Evolutionary conservation across 352 stramenopile species (phyloP), one percentile per base, ranked within the genome.

Genomic region (Phytophthora pistaciae): DNA sequence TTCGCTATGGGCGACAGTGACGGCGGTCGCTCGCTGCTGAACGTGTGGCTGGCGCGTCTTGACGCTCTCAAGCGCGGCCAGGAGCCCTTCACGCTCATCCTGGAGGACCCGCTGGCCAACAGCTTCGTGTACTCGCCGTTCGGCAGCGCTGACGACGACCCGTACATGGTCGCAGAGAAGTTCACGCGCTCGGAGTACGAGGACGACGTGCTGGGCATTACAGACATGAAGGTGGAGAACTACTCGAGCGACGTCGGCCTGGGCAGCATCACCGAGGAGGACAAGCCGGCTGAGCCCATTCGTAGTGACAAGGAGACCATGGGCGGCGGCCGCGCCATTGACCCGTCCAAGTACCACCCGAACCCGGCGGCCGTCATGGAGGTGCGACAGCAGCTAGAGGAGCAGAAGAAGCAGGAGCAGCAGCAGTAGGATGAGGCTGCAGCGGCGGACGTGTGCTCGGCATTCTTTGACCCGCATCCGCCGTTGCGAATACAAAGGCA

Each of bases 201-300:
- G 69, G 92, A 99, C 75, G 93, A 99, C 66, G 72, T 85, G 56
- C 78, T 99, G 46, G 97, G 96, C 38, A 83, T 99, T 52, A 84
- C 91, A 76, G 95, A 99, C 77, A 98, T 99, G 79, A 91, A 93
- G 40, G 96, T 94, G 40, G 91, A 98, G 53, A 91, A 96, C 59
- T 91, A 91, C 66, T 82, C 72, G 53, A 49, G 55, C 18, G 83
- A 88, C 9, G 38, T 20, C 18, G 53, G 64, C 27, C 60, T 80
- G 49, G 59, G 49, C 21, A 76, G 58, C 64, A 85, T 87, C 56
- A 70, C 68, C 1, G 79, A 86, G 61, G 77, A 85, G 16, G 63
- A 69, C 40, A 79, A 78, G 68, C 4, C 64, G 52, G 62, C 27
- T 10, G 68, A 82, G 36, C 62, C 70, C 23, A 85, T 88, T 27